Conservation (phyloP, 164 flowering plant species). For the Vitis vinifera region DNA sequence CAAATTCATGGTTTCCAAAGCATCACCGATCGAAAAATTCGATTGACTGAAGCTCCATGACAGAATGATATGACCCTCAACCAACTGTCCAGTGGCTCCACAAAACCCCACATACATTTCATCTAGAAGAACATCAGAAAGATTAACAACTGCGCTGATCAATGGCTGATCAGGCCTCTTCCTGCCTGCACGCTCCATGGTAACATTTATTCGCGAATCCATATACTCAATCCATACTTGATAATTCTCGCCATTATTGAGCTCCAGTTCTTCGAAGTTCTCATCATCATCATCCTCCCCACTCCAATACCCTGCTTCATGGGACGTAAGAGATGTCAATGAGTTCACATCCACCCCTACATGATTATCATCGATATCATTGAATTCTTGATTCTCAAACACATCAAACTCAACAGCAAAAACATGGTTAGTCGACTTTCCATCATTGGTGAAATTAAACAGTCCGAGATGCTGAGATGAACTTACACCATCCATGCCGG, state of each 20-base stretch:
- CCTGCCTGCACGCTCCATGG: conserved; percentile 54
- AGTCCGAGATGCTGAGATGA: conserved; percentile 35
- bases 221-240: conserved; percentile 69
- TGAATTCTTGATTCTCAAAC: conserved; percentile 34
- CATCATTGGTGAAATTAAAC: conserved; percentile 32
- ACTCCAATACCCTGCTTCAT: conserved; percentile 29
- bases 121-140: conserved; percentile 51
- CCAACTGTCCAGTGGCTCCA: conserved; percentile 45
- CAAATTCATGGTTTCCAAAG: conserved; percentile 29
- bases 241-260: conserved; percentile 60
- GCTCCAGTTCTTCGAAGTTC: conserved; percentile 31
- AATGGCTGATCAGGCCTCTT: conserved; percentile 39
- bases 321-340: conserved; percentile 22
- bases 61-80: conserved; percentile 50
- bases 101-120: conserved; percentile 75
- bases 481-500: conserved; percentile 19
- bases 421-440: conserved; percentile 26
- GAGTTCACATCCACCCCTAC: conserved; percentile 40
- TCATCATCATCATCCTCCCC: conserved; percentile 12
- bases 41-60: conserved; percentile 65
- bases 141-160: conserved; percentile 33
- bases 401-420: conserved; percentile 40
- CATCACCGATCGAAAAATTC: conserved; percentile 34
- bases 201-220: conserved; percentile 40
- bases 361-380: conserved; percentile 34